phyloP scores from a whole-genome alignment of 2,329 filamentous ascomycete genomes.

The Claviceps sp. region DNA sequence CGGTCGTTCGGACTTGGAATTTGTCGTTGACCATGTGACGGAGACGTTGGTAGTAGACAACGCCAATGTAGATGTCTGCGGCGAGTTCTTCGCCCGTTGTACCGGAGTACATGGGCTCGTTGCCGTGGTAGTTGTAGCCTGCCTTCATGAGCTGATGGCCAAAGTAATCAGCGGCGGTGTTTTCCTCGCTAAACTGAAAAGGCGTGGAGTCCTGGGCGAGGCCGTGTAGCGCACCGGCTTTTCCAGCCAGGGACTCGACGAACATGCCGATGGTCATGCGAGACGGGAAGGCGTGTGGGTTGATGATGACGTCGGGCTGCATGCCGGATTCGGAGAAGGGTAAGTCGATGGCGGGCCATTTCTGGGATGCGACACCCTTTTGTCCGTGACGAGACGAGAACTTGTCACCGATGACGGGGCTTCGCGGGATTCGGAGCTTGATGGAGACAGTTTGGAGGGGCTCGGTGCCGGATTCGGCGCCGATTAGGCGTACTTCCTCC shows the following conservation, averaged over 20 bases:
- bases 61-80: slow-evolving; percentile 90
- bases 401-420: slow-evolving; percentile 92
- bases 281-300: slow-evolving; percentile 96
- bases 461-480: slow-evolving; percentile 69
- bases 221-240: slow-evolving; percentile 85
- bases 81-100: slow-evolving; percentile 90
- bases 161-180: slow-evolving; percentile 88
- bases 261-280: slow-evolving; percentile 99
- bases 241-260: slow-evolving; percentile 90
- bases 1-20: slow-evolving; percentile 93
- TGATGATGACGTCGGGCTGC: slow-evolving; percentile 96
- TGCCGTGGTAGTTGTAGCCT: slow-evolving; percentile 95
- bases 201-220: slow-evolving; percentile 93
- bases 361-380: slow-evolving; percentile 92
- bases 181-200: slow-evolving; percentile 85
- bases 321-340: slow-evolving; percentile 95
- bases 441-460: slow-evolving; percentile 80
- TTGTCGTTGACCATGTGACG: slow-evolving; percentile 99
- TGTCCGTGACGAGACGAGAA: slow-evolving; percentile 98
- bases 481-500: slow-evolving; percentile 85
- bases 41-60: slow-evolving; percentile 96
- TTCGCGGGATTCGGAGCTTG: slow-evolving; percentile 83
- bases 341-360: slow-evolving; percentile 90
- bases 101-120: slow-evolving; percentile 96
- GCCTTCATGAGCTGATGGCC: slow-evolving; percentile 90